Evolutionary conservation across 345 rosid species (phyloP).

Genomic region (Streptanthus diversifolius): DNA sequence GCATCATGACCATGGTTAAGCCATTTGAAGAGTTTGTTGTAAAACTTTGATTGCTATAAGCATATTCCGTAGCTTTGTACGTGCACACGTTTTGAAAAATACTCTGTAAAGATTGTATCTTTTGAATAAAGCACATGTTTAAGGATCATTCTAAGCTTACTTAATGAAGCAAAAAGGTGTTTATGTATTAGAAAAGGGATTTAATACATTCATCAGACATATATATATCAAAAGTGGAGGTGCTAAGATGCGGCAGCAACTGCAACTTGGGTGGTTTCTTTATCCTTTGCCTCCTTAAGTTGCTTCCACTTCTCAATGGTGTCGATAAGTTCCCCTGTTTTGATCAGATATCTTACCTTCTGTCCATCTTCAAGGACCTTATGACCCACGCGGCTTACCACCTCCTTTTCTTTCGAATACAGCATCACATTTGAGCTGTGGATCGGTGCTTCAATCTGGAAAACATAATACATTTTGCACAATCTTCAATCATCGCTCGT

Average conservation of each 20-base stretch:
- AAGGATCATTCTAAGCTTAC: background rate
- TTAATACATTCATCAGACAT: slow-evolving; percentile 9
- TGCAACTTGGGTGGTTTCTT: slow-evolving; percentile 57
- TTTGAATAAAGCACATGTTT: background rate
- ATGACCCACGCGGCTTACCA: slow-evolving; percentile 81
- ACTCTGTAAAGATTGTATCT: background rate
- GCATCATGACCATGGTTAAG: background rate
- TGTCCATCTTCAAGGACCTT: slow-evolving; percentile 66
- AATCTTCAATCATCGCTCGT: background rate
- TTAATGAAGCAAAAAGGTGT: background rate
- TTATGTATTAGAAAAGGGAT: background rate
- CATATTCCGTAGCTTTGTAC: no score
- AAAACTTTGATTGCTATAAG: no score
- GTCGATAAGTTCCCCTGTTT: slow-evolving; percentile 87
- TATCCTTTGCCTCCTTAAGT: slow-evolving; percentile 57
- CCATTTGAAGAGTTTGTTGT: background rate
- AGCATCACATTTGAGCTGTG: slow-evolving; percentile 97
- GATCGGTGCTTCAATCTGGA: slow-evolving; percentile 89
- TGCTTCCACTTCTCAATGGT: slow-evolving; percentile 65
- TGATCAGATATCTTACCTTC: slow-evolving; percentile 67
- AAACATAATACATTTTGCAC: slow-evolving; percentile 1
- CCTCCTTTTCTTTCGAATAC: slow-evolving; percentile 74
- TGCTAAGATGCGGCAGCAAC: slow-evolving; percentile 20
- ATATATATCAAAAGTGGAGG: background rate
- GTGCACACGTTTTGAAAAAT: background rate